These are phyloP conservation scores for Dimargaris cristalligena DNA, from an alignment of 192 early-diverging fungal species.

Conservation along the genomic window DNA sequence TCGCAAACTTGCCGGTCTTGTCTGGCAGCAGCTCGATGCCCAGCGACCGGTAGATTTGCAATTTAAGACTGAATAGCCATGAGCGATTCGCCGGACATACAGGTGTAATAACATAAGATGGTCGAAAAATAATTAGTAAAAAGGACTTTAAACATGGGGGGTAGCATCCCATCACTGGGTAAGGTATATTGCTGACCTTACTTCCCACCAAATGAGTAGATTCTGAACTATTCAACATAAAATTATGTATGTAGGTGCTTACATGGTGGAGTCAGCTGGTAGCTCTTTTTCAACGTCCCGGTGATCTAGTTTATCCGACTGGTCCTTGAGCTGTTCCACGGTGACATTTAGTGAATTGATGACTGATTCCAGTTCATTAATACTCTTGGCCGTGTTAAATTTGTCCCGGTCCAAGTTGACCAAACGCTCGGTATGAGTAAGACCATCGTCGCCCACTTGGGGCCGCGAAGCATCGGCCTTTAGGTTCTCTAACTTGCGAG, in stretches of 20 bases:
- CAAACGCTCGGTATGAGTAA: slow-evolving; percentile 2
- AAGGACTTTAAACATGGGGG: not conserved
- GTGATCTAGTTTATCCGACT: not conserved
- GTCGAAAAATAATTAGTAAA: not conserved
- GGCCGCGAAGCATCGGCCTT: slow-evolving; percentile 3
- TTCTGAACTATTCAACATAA: not conserved
- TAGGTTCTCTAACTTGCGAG: not conserved
- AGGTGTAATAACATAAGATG: not conserved
- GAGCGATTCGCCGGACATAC: not conserved
- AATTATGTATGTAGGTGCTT: not conserved
- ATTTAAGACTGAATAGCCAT: not conserved
- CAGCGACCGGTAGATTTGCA: slow-evolving; percentile 9
- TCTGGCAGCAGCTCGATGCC: slow-evolving; percentile 6
- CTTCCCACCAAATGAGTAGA: not conserved
- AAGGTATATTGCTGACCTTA: not conserved
- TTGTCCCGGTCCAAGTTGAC: slow-evolving; percentile 6
- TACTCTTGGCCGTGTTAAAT: not conserved
- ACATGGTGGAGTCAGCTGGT: slow-evolving; percentile 3
- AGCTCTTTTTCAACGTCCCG: slow-evolving; percentile 6
- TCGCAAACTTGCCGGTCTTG: not conserved
- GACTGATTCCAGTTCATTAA: not conserved
- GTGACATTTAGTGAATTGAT: not conserved
- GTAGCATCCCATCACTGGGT: not conserved
- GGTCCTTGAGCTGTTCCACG: not conserved
- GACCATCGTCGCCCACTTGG: slow-evolving; percentile 3